Base-by-base conservation (phyloP, 352 stramenopile genomes). In the Phytophthora citricola region DNA sequence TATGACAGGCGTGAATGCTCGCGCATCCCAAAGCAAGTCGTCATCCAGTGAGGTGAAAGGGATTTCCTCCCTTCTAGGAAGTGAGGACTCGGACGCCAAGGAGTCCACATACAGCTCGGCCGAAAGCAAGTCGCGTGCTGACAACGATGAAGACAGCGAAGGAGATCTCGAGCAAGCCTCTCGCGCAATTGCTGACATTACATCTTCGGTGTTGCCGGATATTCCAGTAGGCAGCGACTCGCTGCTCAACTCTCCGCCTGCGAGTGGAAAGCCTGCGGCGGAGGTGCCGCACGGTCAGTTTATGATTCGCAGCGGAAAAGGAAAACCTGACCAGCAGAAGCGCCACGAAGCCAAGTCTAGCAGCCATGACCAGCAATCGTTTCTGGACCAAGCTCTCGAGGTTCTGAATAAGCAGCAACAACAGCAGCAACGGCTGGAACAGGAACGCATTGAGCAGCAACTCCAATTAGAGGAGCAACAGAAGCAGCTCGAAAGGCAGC, bases 371-470 rank as follows among this genome's bases (percentile, higher is more conserved):
- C 67, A 78, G 26, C 67, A 78, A 27, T 76, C 67, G 10, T 79
- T 85, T 41, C 63, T 82, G 17, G 70, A 82, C 44, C 73, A 83
- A 66, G 75, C 74, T 5, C 61, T 85, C 8, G 77, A 83, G 63
- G 69, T 73, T 29, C 39, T 83, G 26, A 85, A 71, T 36, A 78
- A 81, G 38, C 76, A 80, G 52, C 69, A 75, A 27, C 59, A 74
- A 41, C 58, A 75, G 31, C 71, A 81, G 40, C 75, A 73, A 10
- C 65, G 63, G 45, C 61, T 76, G n/a, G 63, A 76, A n/a, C 53
- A 54, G 14, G 50, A 66, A 17, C 63, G 48, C 31, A 26, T 70
- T 29, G 53, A 63, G 9, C 56, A 78, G 27, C 66, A 76, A 2
- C 56, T 48, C 17, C 48, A 66, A 41, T 50, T 67, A 43, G 67